Evolutionary conservation across 345 rosid species (phyloP).

Genomic region (Salix koriyanagi): DNA sequence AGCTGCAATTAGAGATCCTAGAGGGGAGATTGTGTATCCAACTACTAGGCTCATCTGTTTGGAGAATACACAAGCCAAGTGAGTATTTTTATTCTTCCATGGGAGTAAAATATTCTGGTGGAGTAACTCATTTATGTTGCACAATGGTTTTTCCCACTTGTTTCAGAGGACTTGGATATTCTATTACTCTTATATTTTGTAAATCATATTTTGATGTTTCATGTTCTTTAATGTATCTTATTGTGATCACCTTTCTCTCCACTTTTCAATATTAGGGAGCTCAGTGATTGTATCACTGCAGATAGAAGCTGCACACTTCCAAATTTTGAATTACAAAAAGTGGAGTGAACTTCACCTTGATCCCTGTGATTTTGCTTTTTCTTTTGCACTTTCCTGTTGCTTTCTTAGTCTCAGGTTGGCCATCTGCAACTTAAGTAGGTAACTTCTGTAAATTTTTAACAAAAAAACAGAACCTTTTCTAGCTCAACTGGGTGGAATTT

Average conservation of each 20-base stretch:
- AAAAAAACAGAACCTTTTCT: not conserved
- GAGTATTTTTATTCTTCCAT: conserved; percentile 16
- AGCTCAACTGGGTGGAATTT: not conserved
- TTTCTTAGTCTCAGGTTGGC: too few relatives aligned
- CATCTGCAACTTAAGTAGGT: too few relatives aligned
- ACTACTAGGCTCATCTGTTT: conserved; percentile 86
- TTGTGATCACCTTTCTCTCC: too few relatives aligned
- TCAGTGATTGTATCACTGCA: not conserved
- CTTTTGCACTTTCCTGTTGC: too few relatives aligned
- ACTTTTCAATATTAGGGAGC: too few relatives aligned
- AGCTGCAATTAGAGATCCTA: conserved; percentile 66
- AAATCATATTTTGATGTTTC: not conserved
- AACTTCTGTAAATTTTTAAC: not conserved
- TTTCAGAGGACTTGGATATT: not conserved
- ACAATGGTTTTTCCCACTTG: not conserved
- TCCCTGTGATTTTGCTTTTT: not conserved
- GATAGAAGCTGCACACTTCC: not conserved
- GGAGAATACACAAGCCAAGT: conserved; percentile 94
- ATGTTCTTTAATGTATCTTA: not conserved
- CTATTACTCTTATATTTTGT: not conserved
- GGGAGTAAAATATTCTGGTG: not conserved
- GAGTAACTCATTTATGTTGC: not conserved
- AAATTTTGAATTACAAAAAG: not conserved
- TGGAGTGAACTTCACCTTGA: not conserved
- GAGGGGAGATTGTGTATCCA: conserved; percentile 68